Evolutionary conservation across 106 monocot genomes (phyloP).

Genomic region (Iris macrosiphon): DNA sequence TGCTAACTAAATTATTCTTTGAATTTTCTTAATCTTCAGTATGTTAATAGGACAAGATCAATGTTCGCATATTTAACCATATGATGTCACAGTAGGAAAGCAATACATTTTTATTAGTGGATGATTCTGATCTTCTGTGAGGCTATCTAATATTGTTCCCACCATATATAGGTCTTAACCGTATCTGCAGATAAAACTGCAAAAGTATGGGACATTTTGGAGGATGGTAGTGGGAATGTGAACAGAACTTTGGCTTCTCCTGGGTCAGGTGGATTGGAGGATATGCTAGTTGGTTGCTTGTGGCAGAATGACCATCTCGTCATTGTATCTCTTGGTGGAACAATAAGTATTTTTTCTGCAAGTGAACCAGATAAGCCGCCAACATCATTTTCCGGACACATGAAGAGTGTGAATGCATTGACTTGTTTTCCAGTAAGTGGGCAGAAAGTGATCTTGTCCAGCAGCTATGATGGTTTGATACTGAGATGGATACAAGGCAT

Average conservation of each 20-base stretch:
- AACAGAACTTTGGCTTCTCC: conserved; percentile 55
- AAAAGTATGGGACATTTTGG: conserved; percentile 89
- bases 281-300: conserved; percentile 93
- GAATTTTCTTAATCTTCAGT: not conserved
- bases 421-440: conserved; percentile 37
- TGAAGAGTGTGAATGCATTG: conserved; percentile 65
- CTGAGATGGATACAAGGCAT: conserved; percentile 79
- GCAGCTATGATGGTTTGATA: conserved; percentile 91
- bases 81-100: too few relatives aligned
- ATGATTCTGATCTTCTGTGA: too few relatives aligned
- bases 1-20: too few relatives aligned
- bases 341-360: conserved; percentile 65
- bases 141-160: conserved; percentile 4
- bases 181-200: conserved; percentile 98
- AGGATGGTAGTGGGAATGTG: conserved; percentile 73
- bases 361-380: conserved; percentile 52
- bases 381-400: conserved; percentile 72
- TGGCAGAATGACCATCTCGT: conserved; percentile 93
- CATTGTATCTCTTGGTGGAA: conserved; percentile 87
- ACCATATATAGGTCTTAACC: conserved; percentile 56
- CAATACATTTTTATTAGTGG: too few relatives aligned
- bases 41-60: not conserved
- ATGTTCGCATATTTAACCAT: not conserved
- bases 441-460: conserved; percentile 55
- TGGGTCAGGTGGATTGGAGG: conserved; percentile 85